These are phyloP conservation scores for Aspergillus sp. DNA, from an alignment of 2,329 filamentous ascomycete species.

Conservation along the genomic window DNA sequence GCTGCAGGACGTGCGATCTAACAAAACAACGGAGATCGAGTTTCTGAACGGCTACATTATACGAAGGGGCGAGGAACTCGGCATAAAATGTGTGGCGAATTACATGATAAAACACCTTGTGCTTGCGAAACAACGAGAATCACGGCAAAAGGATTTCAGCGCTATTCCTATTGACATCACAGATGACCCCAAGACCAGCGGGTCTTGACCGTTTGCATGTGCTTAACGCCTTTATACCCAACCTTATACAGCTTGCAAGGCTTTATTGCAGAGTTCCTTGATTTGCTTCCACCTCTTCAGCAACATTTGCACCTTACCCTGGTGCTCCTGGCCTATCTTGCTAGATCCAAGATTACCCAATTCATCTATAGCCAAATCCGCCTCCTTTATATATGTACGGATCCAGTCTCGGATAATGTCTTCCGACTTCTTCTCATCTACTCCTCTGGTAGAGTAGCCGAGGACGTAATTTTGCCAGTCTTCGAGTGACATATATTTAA, in stretches of 20 bases:
- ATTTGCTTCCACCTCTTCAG: conserved; percentile 43
- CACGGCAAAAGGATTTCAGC: conserved; percentile 29
- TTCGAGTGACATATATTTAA: conserved; percentile 39
- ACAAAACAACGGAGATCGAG: conserved; percentile 71
- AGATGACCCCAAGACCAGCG: background rate
- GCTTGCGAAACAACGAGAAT: conserved; percentile 63
- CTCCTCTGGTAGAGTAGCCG: conserved; percentile 33
- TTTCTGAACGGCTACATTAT: conserved; percentile 90
- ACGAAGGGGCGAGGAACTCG: conserved; percentile 67
- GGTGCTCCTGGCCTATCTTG: conserved; percentile 14
- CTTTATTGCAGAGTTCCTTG: conserved; percentile 30
- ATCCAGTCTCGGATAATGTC: conserved; percentile 39
- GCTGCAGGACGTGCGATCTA: conserved; percentile 63
- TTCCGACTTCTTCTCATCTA: conserved; percentile 32
- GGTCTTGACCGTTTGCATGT: background rate
- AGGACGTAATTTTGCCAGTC: conserved; percentile 42
- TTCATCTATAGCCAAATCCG: conserved; percentile 26
- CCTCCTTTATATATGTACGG: conserved; percentile 34
- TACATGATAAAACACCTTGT: conserved; percentile 72
- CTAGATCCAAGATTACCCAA: conserved; percentile 17
- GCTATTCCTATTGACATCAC: conserved; percentile 34
- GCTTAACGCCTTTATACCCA: conserved; percentile 1
- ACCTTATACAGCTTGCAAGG: conserved; percentile 23
- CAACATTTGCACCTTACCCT: conserved; percentile 27
- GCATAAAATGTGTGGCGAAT: conserved; percentile 71